phyloP scores from a whole-genome alignment of 1,139 yeast genomes.

The Nematodospora anomalae region DNA sequence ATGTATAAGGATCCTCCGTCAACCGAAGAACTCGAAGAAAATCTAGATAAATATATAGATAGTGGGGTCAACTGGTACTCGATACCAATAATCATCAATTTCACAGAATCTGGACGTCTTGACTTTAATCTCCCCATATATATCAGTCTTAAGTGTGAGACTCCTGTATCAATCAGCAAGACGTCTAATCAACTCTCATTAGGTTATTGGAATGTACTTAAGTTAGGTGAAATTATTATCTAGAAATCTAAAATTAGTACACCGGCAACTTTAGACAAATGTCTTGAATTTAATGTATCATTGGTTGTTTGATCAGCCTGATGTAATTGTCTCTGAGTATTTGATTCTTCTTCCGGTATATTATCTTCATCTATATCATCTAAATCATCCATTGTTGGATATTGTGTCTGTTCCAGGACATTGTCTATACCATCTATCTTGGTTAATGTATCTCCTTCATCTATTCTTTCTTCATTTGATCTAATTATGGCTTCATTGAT shows the following conservation, averaged over 20 bases:
- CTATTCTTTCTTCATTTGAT: conserved; percentile 52
- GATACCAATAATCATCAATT: conserved; percentile 26
- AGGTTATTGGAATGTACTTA: conserved; percentile 36
- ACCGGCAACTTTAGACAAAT: conserved; percentile 55
- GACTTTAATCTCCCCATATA: conserved; percentile 30
- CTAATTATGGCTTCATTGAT: conserved; percentile 64
- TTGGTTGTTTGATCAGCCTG: conserved; percentile 12
- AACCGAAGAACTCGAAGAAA: conserved; percentile 16
- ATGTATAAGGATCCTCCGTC: conserved; percentile 7
- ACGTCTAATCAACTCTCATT: conserved; percentile 23
- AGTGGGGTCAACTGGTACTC: conserved; percentile 36
- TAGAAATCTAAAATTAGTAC: conserved; percentile 56
- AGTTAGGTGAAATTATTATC: conserved; percentile 17
- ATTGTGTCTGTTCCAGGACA: conserved; percentile 23
- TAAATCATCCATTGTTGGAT: conserved; percentile 18
- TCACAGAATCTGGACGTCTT: background rate
- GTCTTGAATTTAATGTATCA: conserved; percentile 47
- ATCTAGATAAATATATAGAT: conserved; percentile 24
- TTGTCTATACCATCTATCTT: conserved; percentile 38
- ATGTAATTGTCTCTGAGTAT: conserved; percentile 23
- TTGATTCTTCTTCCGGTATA: conserved; percentile 15
- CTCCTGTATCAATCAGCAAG: conserved; percentile 28
- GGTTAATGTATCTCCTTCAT: conserved; percentile 29
- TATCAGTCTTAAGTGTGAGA: conserved; percentile 24
- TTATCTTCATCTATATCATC: conserved; percentile 14